A percentile compares a stretch with the other conserved stretches of the same genome.
Evolutionary conservation across 129 eudicot genomes (phyloP).

Genomic region (Escallonia rubra): DNA sequence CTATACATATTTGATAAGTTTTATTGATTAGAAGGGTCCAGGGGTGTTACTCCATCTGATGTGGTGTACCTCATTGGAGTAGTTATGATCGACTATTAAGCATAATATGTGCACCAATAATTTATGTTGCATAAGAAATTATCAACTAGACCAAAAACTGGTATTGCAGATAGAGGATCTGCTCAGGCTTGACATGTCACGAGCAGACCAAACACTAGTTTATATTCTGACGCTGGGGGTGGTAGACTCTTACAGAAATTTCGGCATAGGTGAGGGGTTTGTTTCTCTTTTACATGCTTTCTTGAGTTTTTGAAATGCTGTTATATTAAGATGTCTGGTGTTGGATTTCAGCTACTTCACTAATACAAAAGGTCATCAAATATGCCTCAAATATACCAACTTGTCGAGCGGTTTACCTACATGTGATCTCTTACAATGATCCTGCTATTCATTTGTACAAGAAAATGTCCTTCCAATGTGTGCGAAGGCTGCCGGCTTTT

Average conservation of each 20-base stretch:
- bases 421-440: constrained; percentile 86
- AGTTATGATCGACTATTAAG: not conserved
- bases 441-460: constrained; percentile 88
- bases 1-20: too few species aligned
- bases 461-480: constrained; percentile 84
- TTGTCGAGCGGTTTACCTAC: constrained; percentile 82
- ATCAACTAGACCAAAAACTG: constrained; percentile 2
- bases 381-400: constrained; percentile 60
- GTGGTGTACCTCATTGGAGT: not conserved
- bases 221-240: constrained; percentile 93
- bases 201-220: constrained; percentile 63
- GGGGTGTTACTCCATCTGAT: not conserved
- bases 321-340: constrained; percentile 8
- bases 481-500: constrained; percentile 60
- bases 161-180: constrained; percentile 61
- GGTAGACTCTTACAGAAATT: constrained; percentile 70
- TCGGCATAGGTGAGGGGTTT: constrained; percentile 57
- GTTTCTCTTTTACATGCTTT: not conserved
- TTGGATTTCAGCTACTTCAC: constrained; percentile 69
- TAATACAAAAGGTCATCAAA: constrained; percentile 70
- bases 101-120: not conserved
- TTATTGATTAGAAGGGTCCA: constrained; percentile 1
- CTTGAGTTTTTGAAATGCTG: not conserved
- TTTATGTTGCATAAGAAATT: constrained; percentile 1
- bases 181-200: constrained; percentile 62